These are phyloP conservation scores for Thinopyrum elongatum DNA, from an alignment of 176 grass and related monocot species.

Conservation along the genomic window DNA sequence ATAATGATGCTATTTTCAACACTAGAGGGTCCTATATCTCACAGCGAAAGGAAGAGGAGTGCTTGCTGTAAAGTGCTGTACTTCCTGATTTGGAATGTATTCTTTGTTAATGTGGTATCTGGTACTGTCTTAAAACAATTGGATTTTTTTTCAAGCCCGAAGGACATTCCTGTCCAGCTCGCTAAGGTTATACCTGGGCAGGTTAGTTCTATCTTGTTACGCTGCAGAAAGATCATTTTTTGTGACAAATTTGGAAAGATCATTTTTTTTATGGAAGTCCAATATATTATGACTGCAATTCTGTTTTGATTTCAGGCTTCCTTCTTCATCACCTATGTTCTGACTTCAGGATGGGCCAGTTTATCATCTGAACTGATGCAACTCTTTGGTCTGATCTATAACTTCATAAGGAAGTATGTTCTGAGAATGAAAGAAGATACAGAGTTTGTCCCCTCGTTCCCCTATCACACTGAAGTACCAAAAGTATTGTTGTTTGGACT, in stretches of 20 bases:
- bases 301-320: slow-evolving; percentile 68
- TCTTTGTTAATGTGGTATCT: slow-evolving; percentile 90
- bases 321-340: slow-evolving; percentile 97
- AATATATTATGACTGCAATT: neutral
- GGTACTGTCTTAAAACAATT: slow-evolving; percentile 83
- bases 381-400: slow-evolving; percentile 73
- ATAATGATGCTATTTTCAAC: slow-evolving; percentile 91
- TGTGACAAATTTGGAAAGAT: neutral
- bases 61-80: slow-evolving; percentile 88
- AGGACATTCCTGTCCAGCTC: slow-evolving; percentile 67
- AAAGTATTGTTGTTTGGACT: slow-evolving; percentile 81
- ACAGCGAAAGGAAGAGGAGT: slow-evolving; percentile 93
- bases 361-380: slow-evolving; percentile 89
- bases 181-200: slow-evolving; percentile 87
- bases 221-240: neutral
- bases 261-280: neutral
- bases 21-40: slow-evolving; percentile 88
- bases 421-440: slow-evolving; percentile 64
- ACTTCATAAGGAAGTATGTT: slow-evolving; percentile 75
- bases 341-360: slow-evolving; percentile 98
- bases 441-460: slow-evolving; percentile 63
- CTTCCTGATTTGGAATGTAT: slow-evolving; percentile 94
- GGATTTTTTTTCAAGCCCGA: slow-evolving; percentile 71
- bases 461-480: slow-evolving; percentile 95
- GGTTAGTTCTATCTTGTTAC: slow-evolving; percentile 42